Conservation (phyloP, 2,329 filamentous ascomycete genomes). For the Exophiala lecanii-corni region DNA sequence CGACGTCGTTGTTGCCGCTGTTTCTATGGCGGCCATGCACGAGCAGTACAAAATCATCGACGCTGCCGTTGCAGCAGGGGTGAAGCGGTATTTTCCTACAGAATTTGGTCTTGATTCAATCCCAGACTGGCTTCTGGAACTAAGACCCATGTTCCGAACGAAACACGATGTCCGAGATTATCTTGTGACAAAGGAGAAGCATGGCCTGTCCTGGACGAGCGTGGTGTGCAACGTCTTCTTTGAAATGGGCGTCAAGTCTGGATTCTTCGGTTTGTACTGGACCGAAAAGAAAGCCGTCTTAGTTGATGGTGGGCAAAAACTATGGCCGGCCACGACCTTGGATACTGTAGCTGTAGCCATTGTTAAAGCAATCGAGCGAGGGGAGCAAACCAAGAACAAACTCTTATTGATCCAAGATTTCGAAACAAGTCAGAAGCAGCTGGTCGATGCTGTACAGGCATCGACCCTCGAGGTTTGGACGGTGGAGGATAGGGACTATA, state of each 20-base stretch:
- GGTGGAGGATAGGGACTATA: slow-evolving; percentile 11
- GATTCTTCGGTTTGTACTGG: slow-evolving; percentile 44
- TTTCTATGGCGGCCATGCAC: slow-evolving; percentile 21
- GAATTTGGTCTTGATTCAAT: slow-evolving; percentile 29
- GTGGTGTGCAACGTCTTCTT: slow-evolving; percentile 34
- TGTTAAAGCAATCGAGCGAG: slow-evolving; percentile 44
- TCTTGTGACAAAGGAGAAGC: slow-evolving; percentile 23
- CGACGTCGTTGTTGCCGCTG: slow-evolving; percentile 19
- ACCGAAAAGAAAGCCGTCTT: slow-evolving; percentile 40
- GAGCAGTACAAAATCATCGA: slow-evolving; percentile 38
- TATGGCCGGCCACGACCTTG: slow-evolving; percentile 48
- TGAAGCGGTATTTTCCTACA: slow-evolving; percentile 41
- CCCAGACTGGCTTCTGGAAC: slow-evolving; percentile 18
- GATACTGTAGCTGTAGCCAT: slow-evolving; percentile 45
- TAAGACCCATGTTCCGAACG: slow-evolving; percentile 26
- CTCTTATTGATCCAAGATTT: slow-evolving; percentile 45
- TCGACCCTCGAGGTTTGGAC: slow-evolving; percentile 15
- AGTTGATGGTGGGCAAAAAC: slow-evolving; percentile 46
- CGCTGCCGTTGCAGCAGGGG: slow-evolving; percentile 35
- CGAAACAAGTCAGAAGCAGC: slow-evolving; percentile 41
- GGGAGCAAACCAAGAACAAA: slow-evolving; percentile 52
- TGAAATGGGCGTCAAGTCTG: slow-evolving; percentile 32
- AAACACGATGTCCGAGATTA: slow-evolving; percentile 32
- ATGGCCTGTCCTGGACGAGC: slow-evolving; percentile 28
- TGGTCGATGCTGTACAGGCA: slow-evolving; percentile 30